Base-by-base conservation (phyloP, 1,284 basidiomycete species). In the Cutaneotrichosporon dermatis region DNA sequence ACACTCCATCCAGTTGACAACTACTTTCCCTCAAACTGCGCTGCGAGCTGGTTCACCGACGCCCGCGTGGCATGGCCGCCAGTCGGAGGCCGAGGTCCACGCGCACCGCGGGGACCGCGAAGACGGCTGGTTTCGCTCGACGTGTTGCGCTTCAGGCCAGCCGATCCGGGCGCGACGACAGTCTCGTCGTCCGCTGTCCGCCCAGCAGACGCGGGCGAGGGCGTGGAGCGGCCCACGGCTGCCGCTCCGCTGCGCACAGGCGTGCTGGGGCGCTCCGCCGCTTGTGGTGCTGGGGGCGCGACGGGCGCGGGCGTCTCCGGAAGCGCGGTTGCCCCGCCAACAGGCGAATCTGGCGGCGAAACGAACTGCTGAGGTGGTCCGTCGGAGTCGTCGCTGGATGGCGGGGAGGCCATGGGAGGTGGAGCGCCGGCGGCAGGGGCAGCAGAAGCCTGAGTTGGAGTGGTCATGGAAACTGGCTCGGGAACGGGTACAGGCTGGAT, bases 101-200 rank as follows among this genome's bases (percentile, higher is more conserved):
- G 59, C 4, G 73, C 72, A 9, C 70, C 73, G 51, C 73, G 59
- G 4, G 75, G 75, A 7, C 75, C 75, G 41, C 73, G 63, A 3
- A 76, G 62, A 12, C 72, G 54, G 4, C 80, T 75, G 5, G 80
- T 79, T 58, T 83, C 83, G 41, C 74, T 76, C 4, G 83, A 82
- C 16, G 76, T 74, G 57, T 79, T 75, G 60, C 83, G 60, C 60
- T 74, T 77, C 62, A 81, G 67, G 41, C 77, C 74, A 1, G 77
- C 65, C 39, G 69, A 76, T 42, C 61, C 66, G 9, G 35, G 15
- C 6, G 10, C 41, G n/a, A 53, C 59, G 35, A 70, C 45, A 2
- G 62, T 54, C 44, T 66, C 65, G 56, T 75, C 69, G 10, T 63
- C 69, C 2, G 55, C 44, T 6, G 53, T 12, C 33, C 37, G 52